A percentile compares a stretch with the other conserved stretches of the same genome.
Conservation (phyloP, 177 flowering plant species). For the Vitis hybrid region DNA sequence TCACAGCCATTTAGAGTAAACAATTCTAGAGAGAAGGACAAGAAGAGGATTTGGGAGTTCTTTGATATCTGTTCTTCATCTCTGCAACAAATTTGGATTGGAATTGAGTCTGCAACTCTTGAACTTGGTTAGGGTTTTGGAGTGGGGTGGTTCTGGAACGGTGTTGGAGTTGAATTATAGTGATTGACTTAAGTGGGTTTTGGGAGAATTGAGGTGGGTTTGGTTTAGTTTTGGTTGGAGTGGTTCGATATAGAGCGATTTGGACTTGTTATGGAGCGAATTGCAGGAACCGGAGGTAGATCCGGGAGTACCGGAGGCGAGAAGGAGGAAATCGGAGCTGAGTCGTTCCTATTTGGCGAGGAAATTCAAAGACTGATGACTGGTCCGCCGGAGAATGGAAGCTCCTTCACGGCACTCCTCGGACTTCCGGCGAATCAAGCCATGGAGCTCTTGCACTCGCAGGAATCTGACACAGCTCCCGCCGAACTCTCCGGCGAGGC, state of each 20-base stretch:
- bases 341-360: constrained; percentile 35
- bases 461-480: constrained; percentile 15
- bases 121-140: too few species aligned
- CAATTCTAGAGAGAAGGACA: neutral
- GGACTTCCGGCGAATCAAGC: constrained; percentile 75
- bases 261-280: constrained; percentile 21
- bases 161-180: too few species aligned
- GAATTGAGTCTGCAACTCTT: too few species aligned
- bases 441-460: constrained; percentile 64
- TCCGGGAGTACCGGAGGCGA: constrained; percentile 9
- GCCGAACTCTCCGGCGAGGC: constrained; percentile 4
- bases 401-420: constrained; percentile 86
- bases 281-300: constrained; percentile 15
- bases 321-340: constrained; percentile 12
- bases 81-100: neutral
- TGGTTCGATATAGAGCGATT: neutral
- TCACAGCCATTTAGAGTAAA: constrained; percentile 25
- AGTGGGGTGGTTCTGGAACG: too few species aligned
- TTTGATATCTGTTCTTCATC: neutral
- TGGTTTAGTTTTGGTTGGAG: neutral
- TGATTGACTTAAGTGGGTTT: too few species aligned
- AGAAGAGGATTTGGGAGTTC: neutral
- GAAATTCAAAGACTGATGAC: constrained; percentile 47
- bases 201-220: neutral
- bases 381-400: constrained; percentile 43